phyloP scores from a whole-genome alignment of 2,329 filamentous ascomycete species.

The Fusarium heterosporum region DNA sequence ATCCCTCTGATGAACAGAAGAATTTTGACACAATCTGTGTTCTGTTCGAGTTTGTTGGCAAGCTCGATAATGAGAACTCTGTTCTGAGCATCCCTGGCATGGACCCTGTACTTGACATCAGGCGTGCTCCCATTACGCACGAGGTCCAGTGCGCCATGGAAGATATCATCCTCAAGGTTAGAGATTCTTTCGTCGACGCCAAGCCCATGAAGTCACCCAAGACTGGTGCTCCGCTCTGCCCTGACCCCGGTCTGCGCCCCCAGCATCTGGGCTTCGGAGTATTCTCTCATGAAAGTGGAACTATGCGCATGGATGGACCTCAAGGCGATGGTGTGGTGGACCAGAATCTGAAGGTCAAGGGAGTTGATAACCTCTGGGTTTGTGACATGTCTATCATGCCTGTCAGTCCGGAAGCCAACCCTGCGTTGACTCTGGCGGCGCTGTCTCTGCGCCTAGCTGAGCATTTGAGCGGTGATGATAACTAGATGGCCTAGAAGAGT shows the following conservation, averaged over 20 bases:
- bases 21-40: conserved; percentile 36
- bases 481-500: not conserved
- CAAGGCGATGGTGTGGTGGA: conserved; percentile 14
- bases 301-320: conserved; percentile 34
- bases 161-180: not conserved
- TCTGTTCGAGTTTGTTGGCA: conserved; percentile 27
- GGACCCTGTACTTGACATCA: conserved; percentile 24
- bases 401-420: conserved; percentile 33
- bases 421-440: conserved; percentile 24
- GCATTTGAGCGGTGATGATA: not conserved
- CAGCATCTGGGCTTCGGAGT: conserved; percentile 35
- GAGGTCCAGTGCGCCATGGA: conserved; percentile 29
- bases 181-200: conserved; percentile 11
- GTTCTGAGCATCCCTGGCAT: conserved; percentile 22
- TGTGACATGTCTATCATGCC: conserved; percentile 35
- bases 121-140: conserved; percentile 9
- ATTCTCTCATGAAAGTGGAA: conserved; percentile 36
- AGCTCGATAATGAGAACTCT: conserved; percentile 12
- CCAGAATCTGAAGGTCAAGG: conserved; percentile 20
- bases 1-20: conserved; percentile 9
- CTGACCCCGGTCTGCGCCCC: conserved; percentile 7
- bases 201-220: not conserved
- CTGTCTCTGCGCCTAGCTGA: conserved; percentile 29
- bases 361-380: conserved; percentile 24
- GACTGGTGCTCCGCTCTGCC: not conserved